Evolutionary conservation across 192 early-diverging fungal species (phyloP).

Genomic region (Spizellomyces sp.): DNA sequence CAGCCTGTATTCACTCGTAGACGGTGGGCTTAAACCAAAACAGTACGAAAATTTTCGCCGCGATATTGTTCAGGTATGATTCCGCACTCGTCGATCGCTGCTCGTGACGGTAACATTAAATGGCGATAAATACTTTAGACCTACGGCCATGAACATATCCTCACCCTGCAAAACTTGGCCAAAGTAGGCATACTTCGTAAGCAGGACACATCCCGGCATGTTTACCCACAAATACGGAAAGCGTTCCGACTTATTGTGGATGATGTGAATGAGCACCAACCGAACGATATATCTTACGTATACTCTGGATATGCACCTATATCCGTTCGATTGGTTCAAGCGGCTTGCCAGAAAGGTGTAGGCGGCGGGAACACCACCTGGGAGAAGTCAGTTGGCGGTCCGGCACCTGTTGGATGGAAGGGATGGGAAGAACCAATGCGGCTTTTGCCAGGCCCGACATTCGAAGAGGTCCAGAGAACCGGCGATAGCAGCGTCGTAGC

Average conservation of each 20-base stretch:
- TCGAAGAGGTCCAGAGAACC: constrained; percentile 64
- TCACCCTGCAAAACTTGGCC: constrained; percentile 81
- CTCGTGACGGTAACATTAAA: not conserved
- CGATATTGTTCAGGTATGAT: constrained; percentile 74
- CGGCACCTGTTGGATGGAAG: constrained; percentile 67
- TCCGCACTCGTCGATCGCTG: not conserved
- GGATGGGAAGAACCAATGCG: constrained; percentile 85
- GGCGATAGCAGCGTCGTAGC: constrained; percentile 16
- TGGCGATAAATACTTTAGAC: constrained; percentile 49
- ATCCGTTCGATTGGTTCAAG: constrained; percentile 86
- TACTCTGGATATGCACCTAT: constrained; percentile 95
- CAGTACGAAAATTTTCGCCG: constrained; percentile 78
- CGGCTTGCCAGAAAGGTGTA: constrained; percentile 56
- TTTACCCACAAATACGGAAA: constrained; percentile 66
- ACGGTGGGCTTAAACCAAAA: constrained; percentile 84
- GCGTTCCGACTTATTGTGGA: constrained; percentile 79
- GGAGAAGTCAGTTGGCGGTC: not conserved
- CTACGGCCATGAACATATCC: constrained; percentile 88
- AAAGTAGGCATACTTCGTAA: constrained; percentile 66
- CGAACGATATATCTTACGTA: constrained; percentile 88
- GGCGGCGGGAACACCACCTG: constrained; percentile 8
- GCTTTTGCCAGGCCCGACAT: constrained; percentile 74
- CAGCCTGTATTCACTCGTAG: constrained; percentile 80
- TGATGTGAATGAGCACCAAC: constrained; percentile 82
- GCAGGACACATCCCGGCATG: constrained; percentile 38